phyloP scores from a whole-genome alignment of 1,284 basidiomycete genomes.

The Vanrija pseudolonga region DNA sequence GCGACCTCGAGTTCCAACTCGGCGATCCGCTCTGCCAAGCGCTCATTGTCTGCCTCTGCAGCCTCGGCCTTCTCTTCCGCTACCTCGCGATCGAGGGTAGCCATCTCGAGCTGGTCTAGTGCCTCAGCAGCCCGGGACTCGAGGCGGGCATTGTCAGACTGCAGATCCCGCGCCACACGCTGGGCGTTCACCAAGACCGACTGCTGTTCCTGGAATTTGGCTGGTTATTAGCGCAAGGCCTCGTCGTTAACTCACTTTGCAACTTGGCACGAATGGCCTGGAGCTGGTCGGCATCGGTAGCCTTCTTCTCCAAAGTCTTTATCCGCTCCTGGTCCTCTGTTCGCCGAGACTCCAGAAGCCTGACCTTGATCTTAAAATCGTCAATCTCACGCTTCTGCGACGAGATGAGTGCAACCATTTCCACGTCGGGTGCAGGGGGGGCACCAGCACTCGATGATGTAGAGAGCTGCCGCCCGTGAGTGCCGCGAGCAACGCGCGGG shows the following conservation, averaged over 20 bases:
- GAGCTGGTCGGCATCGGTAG: conserved; percentile 77
- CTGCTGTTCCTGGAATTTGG: conserved; percentile 75
- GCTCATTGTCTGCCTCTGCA: conserved; percentile 71
- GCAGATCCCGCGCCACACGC: conserved; percentile 64
- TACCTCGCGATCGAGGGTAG: conserved; percentile 92
- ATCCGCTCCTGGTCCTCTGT: conserved; percentile 80
- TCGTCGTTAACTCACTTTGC: conserved; percentile 51
- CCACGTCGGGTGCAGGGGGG: neutral
- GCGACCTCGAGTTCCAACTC: conserved; percentile 79
- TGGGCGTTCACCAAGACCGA: conserved; percentile 67
- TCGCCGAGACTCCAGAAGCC: conserved; percentile 79
- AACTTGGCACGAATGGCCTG: conserved; percentile 81
- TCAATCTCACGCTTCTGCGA: conserved; percentile 55
- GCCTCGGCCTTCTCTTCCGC: conserved; percentile 89
- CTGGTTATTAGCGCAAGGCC: conserved; percentile 34
- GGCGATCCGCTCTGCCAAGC: conserved; percentile 71
- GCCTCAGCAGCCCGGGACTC: conserved; percentile 65
- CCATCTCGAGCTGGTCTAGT: conserved; percentile 89
- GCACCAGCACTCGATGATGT: neutral
- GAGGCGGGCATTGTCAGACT: conserved; percentile 60
- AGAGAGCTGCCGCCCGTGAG: neutral
- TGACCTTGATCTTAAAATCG: conserved; percentile 76
- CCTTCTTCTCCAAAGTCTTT: conserved; percentile 76
- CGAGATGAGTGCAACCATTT: neutral
- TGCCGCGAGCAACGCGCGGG: too few species aligned